phyloP scores from a whole-genome alignment of 768 basidiomycete species.

The Podaxis pistillaris region DNA sequence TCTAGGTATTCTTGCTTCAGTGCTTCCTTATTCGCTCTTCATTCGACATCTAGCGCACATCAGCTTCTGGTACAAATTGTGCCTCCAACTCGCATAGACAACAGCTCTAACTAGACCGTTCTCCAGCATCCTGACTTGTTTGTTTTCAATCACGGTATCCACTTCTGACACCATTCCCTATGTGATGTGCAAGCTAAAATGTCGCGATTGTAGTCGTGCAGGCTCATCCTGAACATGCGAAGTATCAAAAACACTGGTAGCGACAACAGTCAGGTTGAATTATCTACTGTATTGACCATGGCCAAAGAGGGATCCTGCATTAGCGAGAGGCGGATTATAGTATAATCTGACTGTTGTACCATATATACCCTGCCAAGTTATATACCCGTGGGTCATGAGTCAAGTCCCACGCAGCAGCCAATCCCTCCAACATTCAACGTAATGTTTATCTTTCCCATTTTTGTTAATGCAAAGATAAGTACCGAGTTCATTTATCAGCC shows the following conservation, averaged over 20 bases:
- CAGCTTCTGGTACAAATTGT: not conserved
- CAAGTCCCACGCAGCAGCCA: too few species aligned
- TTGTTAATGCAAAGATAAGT: too few species aligned
- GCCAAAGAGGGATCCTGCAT: not conserved
- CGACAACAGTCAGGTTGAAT: not conserved
- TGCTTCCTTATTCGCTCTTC: not conserved
- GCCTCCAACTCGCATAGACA: not conserved
- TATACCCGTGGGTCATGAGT: too few species aligned
- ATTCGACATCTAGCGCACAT: not conserved
- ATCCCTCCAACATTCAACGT: too few species aligned
- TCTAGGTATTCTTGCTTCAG: not conserved
- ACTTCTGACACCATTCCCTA: not conserved
- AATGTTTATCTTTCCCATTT: too few species aligned
- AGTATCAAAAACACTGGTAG: not conserved
- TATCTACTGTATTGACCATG: not conserved
- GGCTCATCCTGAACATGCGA: not conserved
- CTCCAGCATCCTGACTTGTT: not conserved
- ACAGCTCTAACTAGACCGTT: not conserved
- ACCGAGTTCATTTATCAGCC: too few species aligned
- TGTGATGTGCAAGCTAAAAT: not conserved
- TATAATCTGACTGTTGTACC: too few species aligned
- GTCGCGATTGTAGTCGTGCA: not conserved
- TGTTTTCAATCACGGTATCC: not conserved
- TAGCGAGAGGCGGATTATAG: not conserved
- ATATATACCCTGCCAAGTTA: too few species aligned